A percentile compares a stretch with the other conserved stretches of the same genome.
Evolutionary conservation across 179 eudicot species (phyloP).

Genomic region (Sideroxylon spinosum): DNA sequence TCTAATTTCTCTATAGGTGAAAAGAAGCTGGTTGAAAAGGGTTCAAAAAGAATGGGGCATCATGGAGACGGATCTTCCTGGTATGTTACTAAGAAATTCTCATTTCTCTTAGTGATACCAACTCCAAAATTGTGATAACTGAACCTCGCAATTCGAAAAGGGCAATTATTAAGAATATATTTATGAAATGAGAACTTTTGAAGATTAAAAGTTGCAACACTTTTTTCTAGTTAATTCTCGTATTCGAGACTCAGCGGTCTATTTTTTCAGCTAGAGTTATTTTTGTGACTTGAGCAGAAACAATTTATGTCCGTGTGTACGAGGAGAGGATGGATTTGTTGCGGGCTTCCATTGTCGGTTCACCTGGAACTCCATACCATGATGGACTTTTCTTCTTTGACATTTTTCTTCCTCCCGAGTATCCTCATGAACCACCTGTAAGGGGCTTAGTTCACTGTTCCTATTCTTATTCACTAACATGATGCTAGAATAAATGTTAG

Average conservation of each 20-base stretch:
- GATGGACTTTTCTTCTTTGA: constrained; percentile 90
- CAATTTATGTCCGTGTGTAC: constrained; percentile 69
- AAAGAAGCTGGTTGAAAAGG: constrained; percentile 72
- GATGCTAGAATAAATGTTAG: background rate
- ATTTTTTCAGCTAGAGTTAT: background rate
- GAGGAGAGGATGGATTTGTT: constrained; percentile 92
- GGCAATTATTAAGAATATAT: background rate
- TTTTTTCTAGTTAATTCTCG: background rate
- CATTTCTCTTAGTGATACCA: no score
- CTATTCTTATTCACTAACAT: constrained; percentile 3
- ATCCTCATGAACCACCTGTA: constrained; percentile 95
- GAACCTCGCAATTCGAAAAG: background rate
- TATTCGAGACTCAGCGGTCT: background rate
- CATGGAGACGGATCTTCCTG: constrained; percentile 83
- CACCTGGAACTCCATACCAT: constrained; percentile 91
- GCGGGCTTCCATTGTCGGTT: constrained; percentile 78
- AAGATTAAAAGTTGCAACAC: background rate
- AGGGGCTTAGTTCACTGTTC: constrained; percentile 24
- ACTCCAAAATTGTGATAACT: no score
- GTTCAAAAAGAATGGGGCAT: constrained; percentile 93
- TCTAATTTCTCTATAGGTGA: constrained; percentile 42
- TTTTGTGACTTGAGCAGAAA: constrained; percentile 40
- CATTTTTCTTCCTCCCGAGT: constrained; percentile 73
- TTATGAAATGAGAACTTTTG: background rate
- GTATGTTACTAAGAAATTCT: constrained; percentile 24